Base-by-base conservation (phyloP, 2,329 filamentous ascomycete genomes). In the Apiospora hydei region DNA sequence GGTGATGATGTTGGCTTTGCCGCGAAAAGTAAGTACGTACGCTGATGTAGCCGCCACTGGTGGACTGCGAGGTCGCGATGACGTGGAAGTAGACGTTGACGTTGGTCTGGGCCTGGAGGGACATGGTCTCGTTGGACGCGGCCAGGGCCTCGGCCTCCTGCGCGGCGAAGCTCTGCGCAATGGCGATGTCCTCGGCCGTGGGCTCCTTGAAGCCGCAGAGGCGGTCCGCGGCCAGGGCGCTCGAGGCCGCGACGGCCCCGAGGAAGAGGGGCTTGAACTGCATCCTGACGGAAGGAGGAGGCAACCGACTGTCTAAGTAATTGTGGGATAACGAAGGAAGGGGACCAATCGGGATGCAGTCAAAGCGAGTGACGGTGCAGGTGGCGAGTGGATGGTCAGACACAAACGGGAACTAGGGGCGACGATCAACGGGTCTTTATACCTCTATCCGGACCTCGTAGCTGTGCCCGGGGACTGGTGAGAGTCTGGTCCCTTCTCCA, bases 61-160 rank as follows among this genome's bases (percentile, higher is more conserved):
- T 70, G 11, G 70, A 71, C 43, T 72, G 71, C 44, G 73, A 74
- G 46, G 72, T 71, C 34, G 78, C 75, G 51, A 80, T 74, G 49
- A 80, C 73, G 73, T 80, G 78, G 71, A 80, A 74, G 74, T 80
- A 78, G 68, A 80, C 80, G 71, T 81, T 80, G 30, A 82, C 71
- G 43, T 82, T 70, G 74, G 81, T 44, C 67, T 49, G 74, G 71
- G 81, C 67, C 67, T 49, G 74, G 71, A 77, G 73, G 34, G 46
- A 64, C 64, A 71, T 51, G 69, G 69, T 69, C 66, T 72, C 70
- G 21, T 70, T 69, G 69, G 51, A n/a, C 34, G 18, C 24, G 38
- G 41, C 10, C 26, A n/a, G 26, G 13, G 38, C 4, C 26, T 34
- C 34, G 24, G 44, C 67, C 67, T 69, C 67, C 30, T 69, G n/a